These are phyloP conservation scores for Geranium brycei DNA, from an alignment of 345 rosid species.

Conservation along the genomic window DNA sequence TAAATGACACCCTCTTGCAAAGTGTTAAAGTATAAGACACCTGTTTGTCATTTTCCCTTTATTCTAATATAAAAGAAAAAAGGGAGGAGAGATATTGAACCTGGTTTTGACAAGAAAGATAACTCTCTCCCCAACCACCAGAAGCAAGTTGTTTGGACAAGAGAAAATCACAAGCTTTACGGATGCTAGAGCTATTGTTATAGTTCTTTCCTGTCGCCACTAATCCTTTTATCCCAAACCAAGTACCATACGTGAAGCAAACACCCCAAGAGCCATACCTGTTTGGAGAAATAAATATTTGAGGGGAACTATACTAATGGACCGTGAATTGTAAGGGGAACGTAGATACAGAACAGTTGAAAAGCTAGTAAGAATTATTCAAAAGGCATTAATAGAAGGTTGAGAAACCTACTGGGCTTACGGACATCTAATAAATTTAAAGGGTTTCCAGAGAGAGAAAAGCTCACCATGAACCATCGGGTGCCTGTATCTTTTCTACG, in stretches of 20 bases:
- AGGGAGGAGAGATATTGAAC: constrained; percentile 16
- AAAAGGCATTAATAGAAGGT: too few relatives aligned
- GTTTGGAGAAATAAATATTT: constrained; percentile 7
- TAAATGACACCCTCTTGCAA: too few relatives aligned
- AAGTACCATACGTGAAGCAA: constrained; percentile 71
- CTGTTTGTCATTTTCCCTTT: too few relatives aligned
- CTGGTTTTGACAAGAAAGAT: constrained; percentile 87
- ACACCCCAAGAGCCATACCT: constrained; percentile 99
- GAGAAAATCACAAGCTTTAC: constrained; percentile 76
- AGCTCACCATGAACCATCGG: constrained; percentile 92
- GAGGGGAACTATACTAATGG: background rate
- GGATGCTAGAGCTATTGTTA: constrained; percentile 38
- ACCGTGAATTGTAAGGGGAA: constrained; percentile 3
- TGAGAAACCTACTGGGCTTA: background rate
- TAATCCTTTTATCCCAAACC: constrained; percentile 77
- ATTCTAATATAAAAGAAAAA: background rate
- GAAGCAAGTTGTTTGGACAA: constrained; percentile 68
- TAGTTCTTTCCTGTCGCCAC: constrained; percentile 66
- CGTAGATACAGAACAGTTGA: background rate
- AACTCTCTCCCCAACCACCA: constrained; percentile 99
- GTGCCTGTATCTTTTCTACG: constrained; percentile 55
- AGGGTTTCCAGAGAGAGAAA: constrained; percentile 2
- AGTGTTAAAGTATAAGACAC: too few relatives aligned
- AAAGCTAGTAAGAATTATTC: background rate
- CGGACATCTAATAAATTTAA: background rate